Evolutionary conservation across 495 filamentous ascomycete genomes (phyloP), one percentile per base, ranked within the genome.

Genomic region (Haplographium delicatum): DNA sequence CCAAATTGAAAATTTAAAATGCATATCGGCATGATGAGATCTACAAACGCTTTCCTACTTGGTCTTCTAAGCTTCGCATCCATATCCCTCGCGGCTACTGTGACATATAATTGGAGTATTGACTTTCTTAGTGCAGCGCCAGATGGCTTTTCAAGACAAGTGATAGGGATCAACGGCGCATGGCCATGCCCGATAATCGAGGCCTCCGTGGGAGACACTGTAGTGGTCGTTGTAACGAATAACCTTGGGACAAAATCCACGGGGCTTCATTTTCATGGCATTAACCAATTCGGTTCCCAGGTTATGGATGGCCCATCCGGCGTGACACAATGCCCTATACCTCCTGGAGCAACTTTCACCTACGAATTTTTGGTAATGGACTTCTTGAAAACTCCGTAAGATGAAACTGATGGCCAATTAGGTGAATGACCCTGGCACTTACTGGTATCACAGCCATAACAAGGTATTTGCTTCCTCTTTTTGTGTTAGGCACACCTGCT

Each of bases 201-300:
- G 52, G 47, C 35, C 33, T 13, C 80, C 88, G 31, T 83, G 43
- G 85, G 85, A 19, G 88, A 93, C 55, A 74, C 70, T 19, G 60
- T 94, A 26, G 65, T 86, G 8, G 73, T 91, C 35, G 80, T 88
- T 54, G 64, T 90, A 50, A 66, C 74, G 54, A 94, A 94, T 65
- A 68, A 75, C 15, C 73, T 94, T 8, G 83, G 77, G 4, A 82
- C 91, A 59, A 70, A 89, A 61, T 76, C 70, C 16, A 84, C 85
- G 3, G 79, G 78, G 23, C 66, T 93, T 3, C 88, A 94, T 70
- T 94, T 83, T 63, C 88, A 94, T 63, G 88, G 88, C 16, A 71
- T 91, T 59, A 86, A 76, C 62, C 85, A 89, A 62, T 74, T 83
- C 58, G 75, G 72, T 16, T 83, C 84, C 7, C 80, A 73, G 11